phyloP scores from a whole-genome alignment of 2,329 filamentous ascomycete genomes.

The Parasarocladium wereldwijsianum region DNA sequence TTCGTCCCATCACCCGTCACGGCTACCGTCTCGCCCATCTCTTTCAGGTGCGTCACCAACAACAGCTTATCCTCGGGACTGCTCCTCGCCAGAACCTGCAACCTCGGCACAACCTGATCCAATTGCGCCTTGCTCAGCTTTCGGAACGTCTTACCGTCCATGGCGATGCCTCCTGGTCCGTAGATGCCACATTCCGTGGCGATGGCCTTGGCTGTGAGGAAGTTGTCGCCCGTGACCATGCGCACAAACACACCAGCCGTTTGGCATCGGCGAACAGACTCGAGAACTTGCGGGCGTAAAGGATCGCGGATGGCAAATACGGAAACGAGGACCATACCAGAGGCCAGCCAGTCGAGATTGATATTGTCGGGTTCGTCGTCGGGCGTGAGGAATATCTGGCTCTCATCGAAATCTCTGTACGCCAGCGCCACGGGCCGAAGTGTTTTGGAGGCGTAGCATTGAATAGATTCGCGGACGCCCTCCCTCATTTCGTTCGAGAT shows the following conservation, averaged over 20 bases:
- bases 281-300: conserved; percentile 40
- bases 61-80: conserved; percentile 56
- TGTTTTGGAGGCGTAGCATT: conserved; percentile 44
- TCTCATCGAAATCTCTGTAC: conserved; percentile 57
- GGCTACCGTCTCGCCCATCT: conserved; percentile 50
- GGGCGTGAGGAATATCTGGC: conserved; percentile 21
- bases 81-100: conserved; percentile 54
- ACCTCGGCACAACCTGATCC: conserved; percentile 39
- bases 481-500: conserved; percentile 29
- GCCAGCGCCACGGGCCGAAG: conserved; percentile 63
- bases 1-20: conserved; percentile 55
- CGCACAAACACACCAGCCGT: conserved; percentile 47
- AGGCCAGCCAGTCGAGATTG: conserved; percentile 14
- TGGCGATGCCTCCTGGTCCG: conserved; percentile 42
- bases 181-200: conserved; percentile 48
- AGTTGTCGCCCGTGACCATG: conserved; percentile 37
- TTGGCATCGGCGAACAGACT: conserved; percentile 45
- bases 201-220: conserved; percentile 6
- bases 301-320: conserved; percentile 54
- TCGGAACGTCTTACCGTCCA: conserved; percentile 40
- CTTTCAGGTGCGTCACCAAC: conserved; percentile 48
- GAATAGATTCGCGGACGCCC: conserved; percentile 25
- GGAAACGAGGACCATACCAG: conserved; percentile 55
- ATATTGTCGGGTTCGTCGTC: conserved; percentile 38
- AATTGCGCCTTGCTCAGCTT: conserved; percentile 32